Base-by-base conservation (phyloP, 2,329 filamentous ascomycete genomes). In the Pseudofabraea citricarpa region DNA sequence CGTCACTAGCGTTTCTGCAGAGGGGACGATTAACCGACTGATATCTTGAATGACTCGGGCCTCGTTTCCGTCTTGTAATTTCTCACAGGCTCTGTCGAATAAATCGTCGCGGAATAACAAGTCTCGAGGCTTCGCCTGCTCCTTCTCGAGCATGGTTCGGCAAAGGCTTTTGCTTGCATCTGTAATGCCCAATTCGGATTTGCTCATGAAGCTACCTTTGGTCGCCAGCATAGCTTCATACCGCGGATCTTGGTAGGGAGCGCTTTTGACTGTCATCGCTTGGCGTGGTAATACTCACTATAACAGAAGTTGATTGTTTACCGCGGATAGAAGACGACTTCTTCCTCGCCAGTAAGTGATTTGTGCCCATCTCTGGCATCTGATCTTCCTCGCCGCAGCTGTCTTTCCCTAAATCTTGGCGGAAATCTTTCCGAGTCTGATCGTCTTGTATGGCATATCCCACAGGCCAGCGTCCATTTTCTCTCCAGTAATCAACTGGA, bases 171-270 rank as follows among this genome's bases (percentile, higher is more conserved):
- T 64, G 48, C 65, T 69, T 36, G 23, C 41, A 13, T 61, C 42
- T 5, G 53, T 55, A 20, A 69, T 56, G 9, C 52, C 64, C 5
- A 58, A 45, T 2, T 57, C 41, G 2, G 57, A 66, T 40, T 64
- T 55, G 13, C 37, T 41, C 61, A 73, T 69, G 44, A 62, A 69
- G 50, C 59, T 66, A 21, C 67, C 65, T 44, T 68, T 68, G 15
- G 58, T 64, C 23, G 49, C 53, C 43, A 72, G 68, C 1, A 67
- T 36, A 12, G 43, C 56, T 48, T 53, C 40, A 48, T 71, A 73
- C 16, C 57, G 58, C 36, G 54, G 43, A 51, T 66, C 53, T 47
- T 51, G 36, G 43, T 70, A 70, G n/a, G 47, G 58, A 2, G 60
- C 52, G 51, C 57, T 67, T 55, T 67, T 70, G 52, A 56, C 60